phyloP scores from a whole-genome alignment of 306 rosid genomes.

The Cucumis sativus region DNA sequence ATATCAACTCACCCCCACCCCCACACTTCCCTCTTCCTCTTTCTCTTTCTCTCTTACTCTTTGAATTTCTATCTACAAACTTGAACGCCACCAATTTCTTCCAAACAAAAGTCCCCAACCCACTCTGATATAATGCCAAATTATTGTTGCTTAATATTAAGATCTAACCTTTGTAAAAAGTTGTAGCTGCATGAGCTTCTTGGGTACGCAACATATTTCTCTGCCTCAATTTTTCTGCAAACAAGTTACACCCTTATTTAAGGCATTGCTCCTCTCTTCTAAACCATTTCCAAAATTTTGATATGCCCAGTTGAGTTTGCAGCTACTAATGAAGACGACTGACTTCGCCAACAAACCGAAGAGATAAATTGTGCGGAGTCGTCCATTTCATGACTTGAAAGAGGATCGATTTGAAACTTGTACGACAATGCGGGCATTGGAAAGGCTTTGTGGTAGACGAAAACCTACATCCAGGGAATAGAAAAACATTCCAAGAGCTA shows the following conservation, averaged over 20 bases:
- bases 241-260: background rate
- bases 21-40: background rate
- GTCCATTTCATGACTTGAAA: slow-evolving; percentile 58
- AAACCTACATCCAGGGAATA: slow-evolving; percentile 47
- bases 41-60: background rate
- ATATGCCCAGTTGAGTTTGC: slow-evolving; percentile 92
- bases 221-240: background rate
- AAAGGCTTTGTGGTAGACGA: slow-evolving; percentile 91
- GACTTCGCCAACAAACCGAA: slow-evolving; percentile 90
- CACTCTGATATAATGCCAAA: background rate
- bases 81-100: background rate
- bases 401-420: slow-evolving; percentile 73
- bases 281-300: slow-evolving; percentile 92
- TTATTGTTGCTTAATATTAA: background rate
- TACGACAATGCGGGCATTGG: slow-evolving; percentile 90
- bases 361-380: slow-evolving; percentile 73
- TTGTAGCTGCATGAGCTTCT: background rate
- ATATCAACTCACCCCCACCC: slow-evolving; percentile 2
- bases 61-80: slow-evolving; percentile 11
- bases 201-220: background rate
- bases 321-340: slow-evolving; percentile 68
- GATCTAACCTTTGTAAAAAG: background rate
- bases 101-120: background rate
- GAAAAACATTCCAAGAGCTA: background rate
- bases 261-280: background rate